Percentiles rank a stretch among this genome's conserved stretches.
Conservation (phyloP, 352 stramenopile species). For the Aphanomyces astaci region DNA sequence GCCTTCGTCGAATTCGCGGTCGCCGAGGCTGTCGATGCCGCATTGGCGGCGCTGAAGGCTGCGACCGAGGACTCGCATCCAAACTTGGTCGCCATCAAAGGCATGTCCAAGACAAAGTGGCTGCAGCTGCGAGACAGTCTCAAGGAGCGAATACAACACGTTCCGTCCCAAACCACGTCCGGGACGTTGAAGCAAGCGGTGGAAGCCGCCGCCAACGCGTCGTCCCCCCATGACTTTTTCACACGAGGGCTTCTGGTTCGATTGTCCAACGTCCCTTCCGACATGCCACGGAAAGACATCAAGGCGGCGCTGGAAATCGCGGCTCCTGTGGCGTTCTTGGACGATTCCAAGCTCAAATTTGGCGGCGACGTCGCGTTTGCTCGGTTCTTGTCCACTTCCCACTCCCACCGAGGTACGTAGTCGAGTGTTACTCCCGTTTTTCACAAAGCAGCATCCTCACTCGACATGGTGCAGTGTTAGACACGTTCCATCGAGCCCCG, state of each 20-base stretch:
- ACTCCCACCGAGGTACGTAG: conserved; percentile 1
- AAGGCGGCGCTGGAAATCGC: conserved; percentile 11
- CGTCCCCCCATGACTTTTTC: conserved; percentile 2
- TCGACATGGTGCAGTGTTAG: background rate
- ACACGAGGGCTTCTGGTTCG: conserved; percentile 1
- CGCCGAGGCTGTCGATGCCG: conserved; percentile 27
- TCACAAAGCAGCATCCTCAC: background rate
- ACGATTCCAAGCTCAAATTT: conserved; percentile 18
- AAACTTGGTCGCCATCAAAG: conserved; percentile 35
- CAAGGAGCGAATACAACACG: conserved; percentile 34
- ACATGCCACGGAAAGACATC: conserved; percentile 13
- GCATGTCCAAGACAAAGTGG: conserved; percentile 55
- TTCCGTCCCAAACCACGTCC: background rate
- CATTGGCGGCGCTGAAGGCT: conserved; percentile 27
- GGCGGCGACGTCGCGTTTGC: background rate
- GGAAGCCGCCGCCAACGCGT: background rate
- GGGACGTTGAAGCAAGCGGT: conserved; percentile 11
- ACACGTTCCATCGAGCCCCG: conserved; percentile 1
- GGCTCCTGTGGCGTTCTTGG: conserved; percentile 16
- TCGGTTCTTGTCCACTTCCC: conserved; percentile 17
- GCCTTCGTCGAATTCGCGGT: conserved; percentile 72
- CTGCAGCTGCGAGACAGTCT: conserved; percentile 55
- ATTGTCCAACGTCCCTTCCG: conserved; percentile 1
- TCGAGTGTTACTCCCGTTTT: background rate
- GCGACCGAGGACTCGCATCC: background rate